These are phyloP conservation scores for Colletotrichum destructivum DNA, from an alignment of 2,329 filamentous ascomycete genomes.

Conservation along the genomic window DNA sequence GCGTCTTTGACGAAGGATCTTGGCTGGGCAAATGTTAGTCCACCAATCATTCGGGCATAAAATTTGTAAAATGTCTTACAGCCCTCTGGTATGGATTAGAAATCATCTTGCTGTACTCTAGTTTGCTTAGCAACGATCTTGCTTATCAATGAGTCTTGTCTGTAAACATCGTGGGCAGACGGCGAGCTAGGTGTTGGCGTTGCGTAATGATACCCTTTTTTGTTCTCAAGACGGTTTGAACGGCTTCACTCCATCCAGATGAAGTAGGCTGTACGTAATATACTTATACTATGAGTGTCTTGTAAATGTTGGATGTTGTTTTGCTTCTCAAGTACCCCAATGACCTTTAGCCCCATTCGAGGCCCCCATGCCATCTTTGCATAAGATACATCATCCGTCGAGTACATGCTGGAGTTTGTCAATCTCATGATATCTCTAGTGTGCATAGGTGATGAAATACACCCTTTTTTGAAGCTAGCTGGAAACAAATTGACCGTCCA, in stretches of 20 bases:
- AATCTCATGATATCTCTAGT: accelerated
- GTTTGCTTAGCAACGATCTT: neutral
- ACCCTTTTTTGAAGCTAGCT: conserved; percentile 56
- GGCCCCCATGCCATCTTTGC: conserved; percentile 63
- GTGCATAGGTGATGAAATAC: neutral
- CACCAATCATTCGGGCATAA: conserved; percentile 15
- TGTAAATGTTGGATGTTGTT: conserved; percentile 54
- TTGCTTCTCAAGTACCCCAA: conserved; percentile 56
- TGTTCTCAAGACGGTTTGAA: conserved; percentile 2
- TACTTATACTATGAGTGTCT: conserved; percentile 49
- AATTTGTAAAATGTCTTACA: no score
- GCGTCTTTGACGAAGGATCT: neutral
- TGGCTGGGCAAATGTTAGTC: conserved; percentile 14
- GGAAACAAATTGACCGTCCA: conserved; percentile 62
- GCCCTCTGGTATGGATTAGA: neutral
- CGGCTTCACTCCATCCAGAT: conserved; percentile 48
- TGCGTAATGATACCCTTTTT: neutral
- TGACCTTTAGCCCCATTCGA: conserved; percentile 56
- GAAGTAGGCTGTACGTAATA: conserved; percentile 46
- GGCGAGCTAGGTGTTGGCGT: no score
- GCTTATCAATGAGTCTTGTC: no score
- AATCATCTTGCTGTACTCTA: neutral
- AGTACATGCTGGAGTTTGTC: conserved; percentile 54
- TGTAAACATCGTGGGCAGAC: no score
- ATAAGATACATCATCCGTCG: conserved; percentile 55